A percentile compares a stretch with the other conserved stretches of the same genome.
Evolutionary conservation across 129 eudicot species (phyloP).

Genomic region (Tanacetum coccineum): DNA sequence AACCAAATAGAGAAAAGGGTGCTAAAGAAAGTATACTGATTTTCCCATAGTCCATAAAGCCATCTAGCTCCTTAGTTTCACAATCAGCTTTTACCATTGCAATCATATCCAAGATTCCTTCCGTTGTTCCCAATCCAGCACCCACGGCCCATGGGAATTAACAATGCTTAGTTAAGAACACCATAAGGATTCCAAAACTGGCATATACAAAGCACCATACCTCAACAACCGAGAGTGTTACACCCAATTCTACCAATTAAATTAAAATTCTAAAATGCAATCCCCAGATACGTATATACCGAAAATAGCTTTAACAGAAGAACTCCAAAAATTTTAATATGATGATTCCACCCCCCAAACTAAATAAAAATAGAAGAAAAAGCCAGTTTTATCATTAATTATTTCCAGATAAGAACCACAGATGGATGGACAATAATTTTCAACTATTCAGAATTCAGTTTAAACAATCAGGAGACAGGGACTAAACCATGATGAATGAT

Average conservation of each 20-base stretch:
- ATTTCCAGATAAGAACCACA: constrained; percentile 9
- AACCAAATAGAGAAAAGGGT: neutral
- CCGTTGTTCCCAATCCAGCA: constrained; percentile 70
- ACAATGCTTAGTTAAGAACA: constrained; percentile 52
- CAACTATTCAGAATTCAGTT: neutral
- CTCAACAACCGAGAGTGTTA: constrained; percentile 71
- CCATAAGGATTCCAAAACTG: constrained; percentile 45
- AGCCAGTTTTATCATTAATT: neutral
- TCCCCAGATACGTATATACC: constrained; percentile 59
- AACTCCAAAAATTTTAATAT: neutral
- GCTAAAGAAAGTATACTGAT: neutral
- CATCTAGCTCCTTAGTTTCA: constrained; percentile 45
- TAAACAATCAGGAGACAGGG: neutral
- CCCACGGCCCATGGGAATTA: constrained; percentile 46
- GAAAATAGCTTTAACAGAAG: neutral
- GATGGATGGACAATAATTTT: constrained; percentile 20
- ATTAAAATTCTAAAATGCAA: constrained; percentile 47
- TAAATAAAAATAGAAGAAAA: neutral
- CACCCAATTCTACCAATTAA: constrained; percentile 50
- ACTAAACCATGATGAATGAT: too few species aligned
- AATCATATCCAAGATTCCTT: constrained; percentile 71
- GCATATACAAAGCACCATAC: constrained; percentile 57
- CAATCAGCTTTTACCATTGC: constrained; percentile 58
- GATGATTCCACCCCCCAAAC: neutral
- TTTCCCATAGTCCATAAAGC: constrained; percentile 7